Evolutionary conservation across 768 basidiomycete genomes (phyloP).

Genomic region (Lactarius indigo): DNA sequence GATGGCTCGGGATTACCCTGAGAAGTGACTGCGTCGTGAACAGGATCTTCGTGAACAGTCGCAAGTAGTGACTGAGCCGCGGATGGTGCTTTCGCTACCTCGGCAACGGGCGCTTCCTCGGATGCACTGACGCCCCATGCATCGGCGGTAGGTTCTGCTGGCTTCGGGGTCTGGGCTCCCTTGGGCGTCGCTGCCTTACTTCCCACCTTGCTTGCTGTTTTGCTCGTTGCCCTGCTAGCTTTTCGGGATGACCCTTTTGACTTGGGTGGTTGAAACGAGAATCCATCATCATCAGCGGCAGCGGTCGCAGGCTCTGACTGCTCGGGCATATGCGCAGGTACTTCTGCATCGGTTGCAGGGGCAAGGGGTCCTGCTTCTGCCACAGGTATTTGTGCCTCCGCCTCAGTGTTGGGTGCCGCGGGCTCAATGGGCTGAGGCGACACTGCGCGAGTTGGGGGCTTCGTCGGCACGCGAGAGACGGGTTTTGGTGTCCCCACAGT

Average conservation of each 20-base stretch:
- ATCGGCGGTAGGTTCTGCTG: background rate
- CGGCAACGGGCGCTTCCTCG: background rate
- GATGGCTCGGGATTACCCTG: background rate
- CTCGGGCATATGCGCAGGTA: background rate
- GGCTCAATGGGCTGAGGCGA: background rate
- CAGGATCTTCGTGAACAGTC: constrained; percentile 8
- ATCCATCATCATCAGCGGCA: background rate
- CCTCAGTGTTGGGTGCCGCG: background rate
- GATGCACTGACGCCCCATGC: background rate
- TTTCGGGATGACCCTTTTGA: constrained; percentile 19
- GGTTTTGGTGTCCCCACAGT: constrained; percentile 1
- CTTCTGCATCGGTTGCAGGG: background rate
- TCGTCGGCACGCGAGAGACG: constrained; percentile 9
- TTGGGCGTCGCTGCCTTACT: constrained; percentile 21
- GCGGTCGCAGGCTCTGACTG: background rate
- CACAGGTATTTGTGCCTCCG: background rate
- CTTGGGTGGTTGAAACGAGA: constrained; percentile 1
- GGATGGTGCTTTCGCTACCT: background rate
- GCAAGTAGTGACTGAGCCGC: constrained; percentile 8
- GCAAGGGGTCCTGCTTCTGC: background rate
- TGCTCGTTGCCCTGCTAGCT: constrained; percentile 21
- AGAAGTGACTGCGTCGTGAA: background rate
- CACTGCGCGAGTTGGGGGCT: constrained; percentile 10
- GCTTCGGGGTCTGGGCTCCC: constrained; percentile 20
- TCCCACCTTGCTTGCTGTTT: constrained; percentile 15